Conservation (phyloP, 208 protist species). For the Herpetomonas muscarum region DNA sequence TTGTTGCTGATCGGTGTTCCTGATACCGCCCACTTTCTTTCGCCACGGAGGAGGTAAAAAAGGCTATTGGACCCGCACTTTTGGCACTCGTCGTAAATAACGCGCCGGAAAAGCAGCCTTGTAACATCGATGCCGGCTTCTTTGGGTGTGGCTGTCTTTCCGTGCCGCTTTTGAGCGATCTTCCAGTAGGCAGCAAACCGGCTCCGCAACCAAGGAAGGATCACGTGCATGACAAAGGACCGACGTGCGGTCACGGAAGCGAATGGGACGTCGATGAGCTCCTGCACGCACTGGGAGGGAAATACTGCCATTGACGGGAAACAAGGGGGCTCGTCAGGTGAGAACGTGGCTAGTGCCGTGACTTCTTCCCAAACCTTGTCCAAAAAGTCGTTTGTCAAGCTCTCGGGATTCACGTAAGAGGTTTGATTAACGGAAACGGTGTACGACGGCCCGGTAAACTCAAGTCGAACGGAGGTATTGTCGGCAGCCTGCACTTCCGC, state of each 20-base stretch:
- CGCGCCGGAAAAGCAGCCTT: slow-evolving; percentile 42
- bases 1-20: slow-evolving; percentile 60
- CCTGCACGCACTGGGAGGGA: background rate
- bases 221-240: background rate
- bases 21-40: slow-evolving; percentile 46
- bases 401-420: background rate
- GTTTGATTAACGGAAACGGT: background rate
- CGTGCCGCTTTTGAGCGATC: background rate
- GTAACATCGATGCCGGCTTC: slow-evolving; percentile 16
- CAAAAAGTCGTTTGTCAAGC: background rate
- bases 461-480: too few species aligned
- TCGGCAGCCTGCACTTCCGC: too few species aligned
- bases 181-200: slow-evolving; percentile 14
- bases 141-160: slow-evolving; percentile 9
- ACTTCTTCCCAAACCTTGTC: background rate
- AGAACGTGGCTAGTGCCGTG: too few species aligned
- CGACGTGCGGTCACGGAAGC: background rate
- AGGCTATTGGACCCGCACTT: slow-evolving; percentile 26
- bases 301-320: background rate
- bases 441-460: too few species aligned
- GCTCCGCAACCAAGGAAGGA: slow-evolving; percentile 1
- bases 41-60: slow-evolving; percentile 28
- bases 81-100: slow-evolving; percentile 59
- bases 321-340: too few species aligned
- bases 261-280: background rate